Conservation (phyloP, 2,329 filamentous ascomycete genomes). For the Fusarium falciforme region DNA sequence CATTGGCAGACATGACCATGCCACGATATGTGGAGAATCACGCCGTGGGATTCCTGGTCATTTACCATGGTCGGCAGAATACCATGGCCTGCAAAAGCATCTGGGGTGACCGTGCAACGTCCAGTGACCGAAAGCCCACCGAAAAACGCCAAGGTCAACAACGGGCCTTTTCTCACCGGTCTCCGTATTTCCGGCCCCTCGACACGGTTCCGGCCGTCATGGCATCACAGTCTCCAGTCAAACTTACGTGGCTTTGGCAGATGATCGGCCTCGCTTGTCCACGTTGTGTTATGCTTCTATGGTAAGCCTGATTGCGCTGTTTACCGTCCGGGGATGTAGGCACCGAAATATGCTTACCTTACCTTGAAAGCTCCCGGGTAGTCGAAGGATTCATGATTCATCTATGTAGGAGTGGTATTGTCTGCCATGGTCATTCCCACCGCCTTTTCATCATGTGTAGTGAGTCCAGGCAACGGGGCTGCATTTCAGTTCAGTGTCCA, state of each 20-base stretch:
- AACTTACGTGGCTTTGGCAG: neutral
- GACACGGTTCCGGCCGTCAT: neutral
- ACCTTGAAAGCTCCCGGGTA: neutral
- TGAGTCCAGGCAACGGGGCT: neutral
- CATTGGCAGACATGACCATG: neutral
- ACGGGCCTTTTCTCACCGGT: neutral
- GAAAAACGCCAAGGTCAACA: neutral
- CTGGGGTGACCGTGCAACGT: neutral
- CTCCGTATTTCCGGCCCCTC: neutral
- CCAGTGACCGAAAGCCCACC: neutral
- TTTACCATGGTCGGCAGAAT: neutral
- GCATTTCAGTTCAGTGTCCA: too few species aligned
- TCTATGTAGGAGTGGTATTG: neutral
- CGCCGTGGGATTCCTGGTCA: conserved; percentile 7
- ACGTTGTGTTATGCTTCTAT: neutral
- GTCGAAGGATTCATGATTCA: neutral
- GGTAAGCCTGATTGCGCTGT: neutral
- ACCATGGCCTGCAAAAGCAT: neutral
- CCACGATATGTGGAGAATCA: conserved; percentile 14
- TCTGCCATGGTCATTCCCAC: neutral
- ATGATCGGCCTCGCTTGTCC: neutral
- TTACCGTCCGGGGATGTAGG: neutral
- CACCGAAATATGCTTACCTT: neutral
- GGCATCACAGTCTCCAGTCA: neutral
- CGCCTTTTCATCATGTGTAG: neutral